phyloP scores from a whole-genome alignment of 306 rosid genomes.

The Ammopiptanthus mongolicus region DNA sequence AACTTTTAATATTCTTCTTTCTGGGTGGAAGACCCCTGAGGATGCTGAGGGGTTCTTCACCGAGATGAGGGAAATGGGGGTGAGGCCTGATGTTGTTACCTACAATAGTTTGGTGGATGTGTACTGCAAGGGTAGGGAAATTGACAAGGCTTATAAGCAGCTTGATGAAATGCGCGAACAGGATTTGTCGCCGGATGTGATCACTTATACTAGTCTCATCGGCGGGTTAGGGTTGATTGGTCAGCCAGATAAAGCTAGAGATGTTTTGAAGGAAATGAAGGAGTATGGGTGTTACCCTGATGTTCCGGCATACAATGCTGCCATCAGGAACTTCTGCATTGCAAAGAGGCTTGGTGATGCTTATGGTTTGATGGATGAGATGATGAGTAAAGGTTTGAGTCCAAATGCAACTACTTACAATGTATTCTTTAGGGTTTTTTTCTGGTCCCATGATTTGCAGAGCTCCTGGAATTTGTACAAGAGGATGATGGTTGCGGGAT shows the following conservation, averaged over 20 bases:
- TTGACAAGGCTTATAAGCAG: constrained; percentile 68
- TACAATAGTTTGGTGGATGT: constrained; percentile 81
- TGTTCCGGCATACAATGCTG: constrained; percentile 79
- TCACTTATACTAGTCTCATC: constrained; percentile 65
- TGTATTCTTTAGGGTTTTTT: constrained; percentile 70
- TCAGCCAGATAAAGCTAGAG: constrained; percentile 76
- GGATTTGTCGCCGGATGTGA: constrained; percentile 62
- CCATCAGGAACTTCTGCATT: constrained; percentile 76
- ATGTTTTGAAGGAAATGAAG: constrained; percentile 81
- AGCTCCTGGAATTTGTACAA: constrained; percentile 68
- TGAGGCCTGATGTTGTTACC: constrained; percentile 69
- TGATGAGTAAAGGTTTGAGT: constrained; percentile 59
- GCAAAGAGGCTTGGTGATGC: constrained; percentile 84
- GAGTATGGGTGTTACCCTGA: constrained; percentile 82
- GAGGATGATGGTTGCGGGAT: constrained; percentile 62
- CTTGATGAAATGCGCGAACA: constrained; percentile 56
- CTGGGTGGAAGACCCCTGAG: constrained; percentile 81
- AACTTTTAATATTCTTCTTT: constrained; percentile 75
- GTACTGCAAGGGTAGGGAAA: constrained; percentile 66
- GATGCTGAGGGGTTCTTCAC: constrained; percentile 79
- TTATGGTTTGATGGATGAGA: constrained; percentile 64
- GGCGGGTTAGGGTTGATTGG: constrained; percentile 90
- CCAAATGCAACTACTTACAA: constrained; percentile 82
- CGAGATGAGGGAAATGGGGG: constrained; percentile 79
- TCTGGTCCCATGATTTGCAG: constrained; percentile 69